These are phyloP conservation scores for Cercospora sesami DNA, from an alignment of 2,329 filamentous ascomycete genomes.

Conservation along the genomic window DNA sequence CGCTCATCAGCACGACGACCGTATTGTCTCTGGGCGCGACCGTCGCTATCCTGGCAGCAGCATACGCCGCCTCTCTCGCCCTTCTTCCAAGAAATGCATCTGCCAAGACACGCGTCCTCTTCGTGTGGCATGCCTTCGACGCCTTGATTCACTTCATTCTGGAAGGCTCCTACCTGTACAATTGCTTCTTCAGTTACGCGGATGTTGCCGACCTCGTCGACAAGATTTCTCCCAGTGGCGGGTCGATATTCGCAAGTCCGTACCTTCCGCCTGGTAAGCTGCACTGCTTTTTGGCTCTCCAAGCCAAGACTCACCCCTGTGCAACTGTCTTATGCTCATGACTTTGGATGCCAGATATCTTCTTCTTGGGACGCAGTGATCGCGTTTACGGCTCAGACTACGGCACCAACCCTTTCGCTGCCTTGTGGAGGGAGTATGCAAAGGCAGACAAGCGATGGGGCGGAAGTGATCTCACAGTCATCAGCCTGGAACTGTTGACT, in stretches of 20 bases:
- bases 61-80: conserved; percentile 51
- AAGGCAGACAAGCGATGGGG: conserved; percentile 64
- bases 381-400: conserved; percentile 62
- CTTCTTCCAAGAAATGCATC: conserved; percentile 55
- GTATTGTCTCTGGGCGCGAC: conserved; percentile 56
- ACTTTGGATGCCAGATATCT: background rate
- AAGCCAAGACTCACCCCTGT: background rate
- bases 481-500: conserved; percentile 62
- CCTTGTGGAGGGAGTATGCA: conserved; percentile 66
- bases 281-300: background rate
- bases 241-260: conserved; percentile 27
- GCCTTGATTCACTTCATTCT: conserved; percentile 87
- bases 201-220: conserved; percentile 35
- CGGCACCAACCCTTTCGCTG: conserved; percentile 54
- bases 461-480: conserved; percentile 58
- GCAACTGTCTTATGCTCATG: background rate
- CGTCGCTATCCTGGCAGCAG: conserved; percentile 55
- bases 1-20: conserved; percentile 52
- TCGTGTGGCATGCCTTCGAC: conserved; percentile 94
- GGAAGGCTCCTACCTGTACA: conserved; percentile 88
- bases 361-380: background rate
- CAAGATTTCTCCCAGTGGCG: background rate
- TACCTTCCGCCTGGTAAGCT: conserved; percentile 45
- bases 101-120: conserved; percentile 69
- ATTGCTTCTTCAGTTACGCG: conserved; percentile 78